Evolutionary conservation across 164 flowering plant species (phyloP).

Genomic region (Piper longum): DNA sequence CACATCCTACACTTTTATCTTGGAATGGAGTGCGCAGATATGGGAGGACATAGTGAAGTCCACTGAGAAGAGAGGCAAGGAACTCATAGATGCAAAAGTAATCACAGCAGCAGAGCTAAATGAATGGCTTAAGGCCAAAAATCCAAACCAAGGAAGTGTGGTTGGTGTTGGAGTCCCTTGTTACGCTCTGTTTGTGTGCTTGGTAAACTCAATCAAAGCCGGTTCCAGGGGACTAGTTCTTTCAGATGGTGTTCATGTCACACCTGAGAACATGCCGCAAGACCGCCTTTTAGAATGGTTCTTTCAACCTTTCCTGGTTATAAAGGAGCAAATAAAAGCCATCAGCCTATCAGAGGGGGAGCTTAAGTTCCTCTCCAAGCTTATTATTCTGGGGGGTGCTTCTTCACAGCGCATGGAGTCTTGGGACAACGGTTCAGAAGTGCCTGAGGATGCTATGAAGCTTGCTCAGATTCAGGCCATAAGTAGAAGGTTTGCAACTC

Average conservation of each 20-base stretch:
- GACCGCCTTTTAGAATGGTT: constrained; percentile 80
- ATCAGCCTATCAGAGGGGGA: constrained; percentile 42
- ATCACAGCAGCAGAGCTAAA: constrained; percentile 42
- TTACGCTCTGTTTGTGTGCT: constrained; percentile 37
- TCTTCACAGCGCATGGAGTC: constrained; percentile 33
- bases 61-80: constrained; percentile 46
- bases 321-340: constrained; percentile 65
- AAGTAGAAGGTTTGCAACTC: constrained; percentile 51
- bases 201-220: constrained; percentile 48
- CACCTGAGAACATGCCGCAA: constrained; percentile 57
- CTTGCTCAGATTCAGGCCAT: constrained; percentile 85
- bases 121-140: constrained; percentile 52
- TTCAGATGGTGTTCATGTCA: constrained; percentile 50
- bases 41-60: constrained; percentile 54
- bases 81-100: constrained; percentile 10
- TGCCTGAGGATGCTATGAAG: constrained; percentile 50
- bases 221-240: constrained; percentile 54
- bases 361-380: constrained; percentile 46
- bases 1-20: no score
- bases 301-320: constrained; percentile 63
- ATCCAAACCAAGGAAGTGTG: constrained; percentile 25
- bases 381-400: constrained; percentile 43
- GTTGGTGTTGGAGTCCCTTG: constrained; percentile 56
- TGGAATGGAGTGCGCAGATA: constrained; percentile 24
- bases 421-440: constrained; percentile 5